A percentile compares a stretch with the other conserved stretches of the same genome.
Conservation (phyloP, 225 moss, liverwort and hornwort species). For the Polytrichum commune region DNA sequence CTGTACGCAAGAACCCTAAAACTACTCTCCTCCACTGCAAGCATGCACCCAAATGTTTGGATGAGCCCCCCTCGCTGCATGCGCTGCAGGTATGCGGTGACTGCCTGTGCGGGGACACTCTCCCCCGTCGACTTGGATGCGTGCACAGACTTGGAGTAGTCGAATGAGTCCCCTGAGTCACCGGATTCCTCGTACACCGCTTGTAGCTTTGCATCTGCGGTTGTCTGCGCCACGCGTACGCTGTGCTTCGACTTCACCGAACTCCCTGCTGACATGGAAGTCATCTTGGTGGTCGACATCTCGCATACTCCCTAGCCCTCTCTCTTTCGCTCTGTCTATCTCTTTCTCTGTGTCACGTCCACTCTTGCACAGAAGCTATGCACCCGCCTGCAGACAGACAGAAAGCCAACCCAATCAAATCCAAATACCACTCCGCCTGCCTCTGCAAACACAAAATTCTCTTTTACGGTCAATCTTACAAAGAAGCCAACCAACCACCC, state of each 20-base stretch:
- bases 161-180: constrained; percentile 52
- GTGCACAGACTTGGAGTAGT: constrained; percentile 46
- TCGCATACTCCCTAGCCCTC: constrained; percentile 28
- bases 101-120: constrained; percentile 51
- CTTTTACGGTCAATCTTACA: no score
- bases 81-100: constrained; percentile 60
- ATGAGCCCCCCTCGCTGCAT: constrained; percentile 59
- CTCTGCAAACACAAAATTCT: no score
- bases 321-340: no score
- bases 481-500: no score
- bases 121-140: constrained; percentile 42
- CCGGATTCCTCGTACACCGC: constrained; percentile 64
- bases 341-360: no score
- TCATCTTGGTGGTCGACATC: constrained; percentile 63
- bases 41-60: constrained; percentile 57
- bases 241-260: constrained; percentile 63
- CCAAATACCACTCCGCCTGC: no score
- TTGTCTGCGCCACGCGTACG: constrained; percentile 56
- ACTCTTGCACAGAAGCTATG: no score
- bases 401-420: no score
- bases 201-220: constrained; percentile 61
- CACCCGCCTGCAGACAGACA: no score
- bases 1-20: constrained; percentile 64
- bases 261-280: constrained; percentile 44
- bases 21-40: constrained; percentile 47